Percentiles rank a stretch among this genome's conserved stretches.
These are phyloP conservation scores for Megacollybia marginata DNA, from an alignment of 768 basidiomycete species.

Conservation along the genomic window DNA sequence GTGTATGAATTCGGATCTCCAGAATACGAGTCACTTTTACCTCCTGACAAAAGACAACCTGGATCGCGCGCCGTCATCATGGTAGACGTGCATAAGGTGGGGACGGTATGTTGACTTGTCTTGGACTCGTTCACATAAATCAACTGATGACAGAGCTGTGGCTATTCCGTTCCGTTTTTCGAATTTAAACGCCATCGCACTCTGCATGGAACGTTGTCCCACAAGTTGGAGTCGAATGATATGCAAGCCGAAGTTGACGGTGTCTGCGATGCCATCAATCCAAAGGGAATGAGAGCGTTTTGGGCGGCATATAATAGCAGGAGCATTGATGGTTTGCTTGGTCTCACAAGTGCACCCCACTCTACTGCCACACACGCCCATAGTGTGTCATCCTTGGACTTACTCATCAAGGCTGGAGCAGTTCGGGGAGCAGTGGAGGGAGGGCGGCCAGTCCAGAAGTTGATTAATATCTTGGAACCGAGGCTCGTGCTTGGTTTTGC, in stretches of 20 bases:
- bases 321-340: constrained; percentile 5
- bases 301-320: constrained; percentile 2
- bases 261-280: not conserved
- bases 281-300: constrained; percentile 1
- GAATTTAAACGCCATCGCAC: constrained; percentile 30
- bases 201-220: not conserved
- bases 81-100: constrained; percentile 37
- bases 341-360: constrained; percentile 14
- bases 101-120: constrained; percentile 24
- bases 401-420: too few species aligned
- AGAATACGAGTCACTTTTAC: constrained; percentile 31
- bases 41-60: constrained; percentile 22
- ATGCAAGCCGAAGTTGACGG: not conserved
- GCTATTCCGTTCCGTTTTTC: constrained; percentile 35
- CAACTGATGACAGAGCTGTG: constrained; percentile 30
- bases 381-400: too few species aligned
- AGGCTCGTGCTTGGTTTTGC: too few species aligned
- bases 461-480: too few species aligned
- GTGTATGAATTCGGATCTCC: constrained; percentile 38
- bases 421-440: too few species aligned
- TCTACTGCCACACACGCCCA: constrained; percentile 1
- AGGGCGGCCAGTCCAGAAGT: too few species aligned
- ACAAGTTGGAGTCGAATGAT: not conserved
- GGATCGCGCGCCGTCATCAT: constrained; percentile 40
- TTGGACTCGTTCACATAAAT: not conserved